Percentiles rank a stretch among this genome's conserved stretches.
phyloP scores from a whole-genome alignment of 805 yeast species.

The Saccharomycopsis microspora region DNA sequence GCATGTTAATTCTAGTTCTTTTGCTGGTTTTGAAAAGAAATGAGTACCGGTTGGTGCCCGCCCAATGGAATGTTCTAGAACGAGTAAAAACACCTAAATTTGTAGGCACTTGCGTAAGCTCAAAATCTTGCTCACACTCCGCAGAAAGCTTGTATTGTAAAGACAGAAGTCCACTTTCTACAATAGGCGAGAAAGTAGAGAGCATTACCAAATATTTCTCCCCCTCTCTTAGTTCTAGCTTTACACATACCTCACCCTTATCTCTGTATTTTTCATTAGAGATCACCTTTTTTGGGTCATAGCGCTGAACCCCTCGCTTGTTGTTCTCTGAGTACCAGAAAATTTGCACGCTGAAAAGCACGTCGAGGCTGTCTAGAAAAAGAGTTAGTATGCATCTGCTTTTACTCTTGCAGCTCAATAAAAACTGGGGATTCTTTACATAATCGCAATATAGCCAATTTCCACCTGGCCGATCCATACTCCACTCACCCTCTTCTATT shows the following conservation, averaged over 20 bases:
- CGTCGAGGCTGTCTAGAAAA: constrained; percentile 18
- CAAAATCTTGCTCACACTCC: constrained; percentile 13
- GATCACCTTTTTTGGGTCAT: constrained; percentile 24
- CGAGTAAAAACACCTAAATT: constrained; percentile 25
- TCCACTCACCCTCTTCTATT: constrained; percentile 29
- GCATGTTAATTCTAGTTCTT: constrained; percentile 18
- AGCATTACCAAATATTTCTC: constrained; percentile 34
- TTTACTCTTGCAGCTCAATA: constrained; percentile 20
- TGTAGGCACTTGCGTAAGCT: constrained; percentile 20
- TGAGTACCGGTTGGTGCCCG: constrained; percentile 28
- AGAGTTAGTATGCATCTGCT: constrained; percentile 16
- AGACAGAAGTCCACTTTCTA: constrained; percentile 1
- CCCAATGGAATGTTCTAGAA: constrained; percentile 27
- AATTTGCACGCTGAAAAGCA: constrained; percentile 31
- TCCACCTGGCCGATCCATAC: constrained; percentile 37
- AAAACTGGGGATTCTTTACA: constrained; percentile 45
- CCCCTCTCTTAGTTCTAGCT: constrained; percentile 21
- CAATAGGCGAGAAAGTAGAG: constrained; percentile 32
- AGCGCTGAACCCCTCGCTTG: constrained; percentile 20
- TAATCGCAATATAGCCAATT: constrained; percentile 37
- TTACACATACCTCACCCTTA: constrained; percentile 18
- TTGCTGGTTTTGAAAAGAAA: constrained; percentile 20
- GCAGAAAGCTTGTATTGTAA: constrained; percentile 2
- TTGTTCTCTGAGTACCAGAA: constrained; percentile 26
- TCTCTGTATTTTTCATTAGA: constrained; percentile 26